These are phyloP conservation scores for Rhododendron williamsianum DNA, from an alignment of 148 eudicot genomes.

Conservation along the genomic window DNA sequence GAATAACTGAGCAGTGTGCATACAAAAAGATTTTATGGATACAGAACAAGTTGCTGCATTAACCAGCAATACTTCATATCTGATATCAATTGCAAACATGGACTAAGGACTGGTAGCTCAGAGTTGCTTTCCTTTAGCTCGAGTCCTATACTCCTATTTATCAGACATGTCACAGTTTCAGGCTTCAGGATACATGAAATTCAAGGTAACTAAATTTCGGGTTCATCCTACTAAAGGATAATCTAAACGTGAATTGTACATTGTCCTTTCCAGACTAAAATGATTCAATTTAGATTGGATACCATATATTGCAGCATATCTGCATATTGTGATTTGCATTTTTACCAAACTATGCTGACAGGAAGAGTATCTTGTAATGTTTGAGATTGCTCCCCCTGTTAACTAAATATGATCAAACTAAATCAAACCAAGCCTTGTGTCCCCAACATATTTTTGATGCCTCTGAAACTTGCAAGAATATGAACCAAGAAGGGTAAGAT, in stretches of 20 bases:
- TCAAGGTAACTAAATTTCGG: neutral
- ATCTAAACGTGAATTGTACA: neutral
- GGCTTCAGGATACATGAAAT: neutral
- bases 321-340: neutral
- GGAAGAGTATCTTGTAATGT: neutral
- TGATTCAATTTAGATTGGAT: conserved; percentile 1
- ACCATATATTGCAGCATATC: neutral
- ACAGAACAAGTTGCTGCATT: neutral
- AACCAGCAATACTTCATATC: neutral
- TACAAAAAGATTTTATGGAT: neutral
- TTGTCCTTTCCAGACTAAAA: neutral
- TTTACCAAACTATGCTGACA: neutral
- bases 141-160: neutral
- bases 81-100: neutral
- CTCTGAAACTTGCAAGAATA: neutral
- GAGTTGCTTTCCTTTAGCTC: neutral
- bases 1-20: neutral
- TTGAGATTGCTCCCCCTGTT: neutral
- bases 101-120: neutral
- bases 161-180: neutral
- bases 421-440: neutral
- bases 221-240: neutral
- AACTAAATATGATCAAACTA: neutral
- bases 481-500: conserved; percentile 1
- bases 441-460: neutral